phyloP scores from a whole-genome alignment of 2,329 filamentous ascomycete genomes.

The Sporothrix globosa region DNA sequence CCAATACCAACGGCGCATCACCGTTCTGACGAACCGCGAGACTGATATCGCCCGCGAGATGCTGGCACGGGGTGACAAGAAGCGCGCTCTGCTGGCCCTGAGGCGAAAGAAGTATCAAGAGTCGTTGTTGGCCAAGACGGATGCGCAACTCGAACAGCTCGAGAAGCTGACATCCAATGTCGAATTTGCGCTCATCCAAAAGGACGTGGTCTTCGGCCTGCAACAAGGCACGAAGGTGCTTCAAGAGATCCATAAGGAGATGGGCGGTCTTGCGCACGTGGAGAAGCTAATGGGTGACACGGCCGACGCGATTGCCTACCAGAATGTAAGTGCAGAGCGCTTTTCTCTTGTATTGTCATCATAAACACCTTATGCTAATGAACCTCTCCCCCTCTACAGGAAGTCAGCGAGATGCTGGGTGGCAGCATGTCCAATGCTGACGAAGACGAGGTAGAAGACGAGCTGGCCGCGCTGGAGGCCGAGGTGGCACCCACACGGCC shows the following conservation, averaged over 20 bases:
- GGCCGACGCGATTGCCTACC: slow-evolving; percentile 87
- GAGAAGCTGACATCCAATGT: slow-evolving; percentile 86
- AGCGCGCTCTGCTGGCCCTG: slow-evolving; percentile 80
- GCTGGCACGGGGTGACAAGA: slow-evolving; percentile 76
- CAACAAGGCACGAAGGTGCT: slow-evolving; percentile 90
- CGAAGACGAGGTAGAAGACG: slow-evolving; percentile 97
- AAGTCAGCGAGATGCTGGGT: slow-evolving; percentile 88
- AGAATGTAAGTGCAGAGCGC: slow-evolving; percentile 62
- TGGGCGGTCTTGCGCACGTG: slow-evolving; percentile 91
- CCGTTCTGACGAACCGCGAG: slow-evolving; percentile 81
- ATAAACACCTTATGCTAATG: not conserved
- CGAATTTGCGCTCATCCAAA: slow-evolving; percentile 95
- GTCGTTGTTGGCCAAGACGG: slow-evolving; percentile 82
- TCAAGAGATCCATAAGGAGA: slow-evolving; percentile 89
- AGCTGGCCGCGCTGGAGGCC: slow-evolving; percentile 78
- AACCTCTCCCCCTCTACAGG: slow-evolving; percentile 54
- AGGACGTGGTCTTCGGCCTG: slow-evolving; percentile 90
- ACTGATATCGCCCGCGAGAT: slow-evolving; percentile 84
- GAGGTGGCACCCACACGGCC: slow-evolving; percentile 49
- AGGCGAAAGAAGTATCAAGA: slow-evolving; percentile 98
- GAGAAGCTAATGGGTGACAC: slow-evolving; percentile 95
- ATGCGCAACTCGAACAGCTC: slow-evolving; percentile 89
- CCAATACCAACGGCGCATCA: slow-evolving; percentile 91
- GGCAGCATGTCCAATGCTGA: slow-evolving; percentile 90
- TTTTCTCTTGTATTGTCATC: not conserved